Evolutionary conservation across 805 yeast genomes (phyloP).

Genomic region (Candida arabinofermentans): DNA sequence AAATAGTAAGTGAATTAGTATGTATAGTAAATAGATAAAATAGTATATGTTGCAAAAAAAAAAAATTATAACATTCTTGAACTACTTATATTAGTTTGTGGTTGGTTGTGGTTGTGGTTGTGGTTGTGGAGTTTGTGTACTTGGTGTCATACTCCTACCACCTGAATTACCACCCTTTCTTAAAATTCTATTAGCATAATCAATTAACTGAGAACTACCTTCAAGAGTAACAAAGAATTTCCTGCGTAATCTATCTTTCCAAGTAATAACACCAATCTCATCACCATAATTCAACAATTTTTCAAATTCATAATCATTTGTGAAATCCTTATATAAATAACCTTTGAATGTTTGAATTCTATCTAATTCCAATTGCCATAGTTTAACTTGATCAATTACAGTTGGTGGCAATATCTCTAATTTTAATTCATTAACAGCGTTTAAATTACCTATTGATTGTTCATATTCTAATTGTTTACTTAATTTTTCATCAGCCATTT

Average conservation of each 20-base stretch:
- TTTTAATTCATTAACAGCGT: constrained; percentile 43
- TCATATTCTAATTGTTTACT: constrained; percentile 67
- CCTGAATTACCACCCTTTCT: constrained; percentile 22
- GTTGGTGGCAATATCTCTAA: constrained; percentile 83
- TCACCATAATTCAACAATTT: constrained; percentile 71
- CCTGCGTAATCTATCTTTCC: constrained; percentile 70
- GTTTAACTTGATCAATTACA: constrained; percentile 90
- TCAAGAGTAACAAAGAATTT: constrained; percentile 84
- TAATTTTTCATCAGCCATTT: constrained; percentile 63
- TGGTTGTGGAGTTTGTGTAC: constrained; percentile 5
- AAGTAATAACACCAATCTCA: constrained; percentile 87
- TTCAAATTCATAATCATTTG: constrained; percentile 71
- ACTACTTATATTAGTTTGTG: no score
- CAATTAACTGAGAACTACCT: constrained; percentile 87
- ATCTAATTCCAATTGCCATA: constrained; percentile 96
- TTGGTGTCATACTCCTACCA: constrained; percentile 5
- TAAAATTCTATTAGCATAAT: constrained; percentile 70
- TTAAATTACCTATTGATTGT: constrained; percentile 35
- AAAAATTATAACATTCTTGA: no score
- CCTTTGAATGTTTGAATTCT: constrained; percentile 87
- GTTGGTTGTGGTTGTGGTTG: no score
- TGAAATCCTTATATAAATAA: constrained; percentile 80
- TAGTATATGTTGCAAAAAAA: no score
- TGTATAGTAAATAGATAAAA: no score
- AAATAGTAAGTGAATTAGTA: not conserved